Percentiles rank a stretch among this genome's conserved stretches.
Evolutionary conservation across 1,284 basidiomycete genomes (phyloP).

Genomic region (Cryptococcus neoformans): DNA sequence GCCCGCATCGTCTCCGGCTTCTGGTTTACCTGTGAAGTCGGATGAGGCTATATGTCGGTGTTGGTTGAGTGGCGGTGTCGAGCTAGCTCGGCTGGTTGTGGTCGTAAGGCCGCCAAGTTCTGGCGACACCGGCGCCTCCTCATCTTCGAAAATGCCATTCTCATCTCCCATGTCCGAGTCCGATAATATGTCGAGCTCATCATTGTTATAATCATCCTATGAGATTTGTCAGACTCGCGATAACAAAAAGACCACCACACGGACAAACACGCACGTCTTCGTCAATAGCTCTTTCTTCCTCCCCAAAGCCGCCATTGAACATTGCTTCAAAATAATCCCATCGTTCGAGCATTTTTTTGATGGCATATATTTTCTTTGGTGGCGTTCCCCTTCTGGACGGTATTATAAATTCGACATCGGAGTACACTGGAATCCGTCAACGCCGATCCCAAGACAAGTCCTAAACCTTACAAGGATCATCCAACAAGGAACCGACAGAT

Average conservation of each 20-base stretch:
- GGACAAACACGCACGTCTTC: constrained; percentile 20
- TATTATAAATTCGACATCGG: constrained; percentile 74
- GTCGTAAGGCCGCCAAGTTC: background rate
- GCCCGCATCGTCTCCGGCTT: constrained; percentile 1
- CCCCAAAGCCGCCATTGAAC: constrained; percentile 45
- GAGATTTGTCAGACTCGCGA: no score
- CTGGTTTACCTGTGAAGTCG: background rate
- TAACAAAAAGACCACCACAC: background rate
- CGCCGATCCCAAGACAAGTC: background rate
- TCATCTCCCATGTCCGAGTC: constrained; percentile 48
- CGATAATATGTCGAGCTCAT: constrained; percentile 33
- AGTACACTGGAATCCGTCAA: constrained; percentile 56
- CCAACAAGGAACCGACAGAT: constrained; percentile 67
- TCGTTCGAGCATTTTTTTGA: constrained; percentile 62
- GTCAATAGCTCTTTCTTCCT: constrained; percentile 25
- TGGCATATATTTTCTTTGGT: constrained; percentile 52
- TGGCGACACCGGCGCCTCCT: background rate
- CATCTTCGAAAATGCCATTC: background rate
- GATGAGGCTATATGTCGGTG: background rate
- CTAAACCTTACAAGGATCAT: constrained; percentile 56
- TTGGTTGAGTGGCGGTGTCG: background rate
- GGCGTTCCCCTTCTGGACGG: background rate
- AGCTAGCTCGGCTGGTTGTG: background rate
- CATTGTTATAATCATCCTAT: constrained; percentile 13
- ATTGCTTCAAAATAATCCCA: constrained; percentile 67